Evolutionary conservation across 371 early-diverging fungal genomes (phyloP), one percentile per base, ranked within the genome.

Genomic region (Thermomucor indicae-seudaticae): DNA sequence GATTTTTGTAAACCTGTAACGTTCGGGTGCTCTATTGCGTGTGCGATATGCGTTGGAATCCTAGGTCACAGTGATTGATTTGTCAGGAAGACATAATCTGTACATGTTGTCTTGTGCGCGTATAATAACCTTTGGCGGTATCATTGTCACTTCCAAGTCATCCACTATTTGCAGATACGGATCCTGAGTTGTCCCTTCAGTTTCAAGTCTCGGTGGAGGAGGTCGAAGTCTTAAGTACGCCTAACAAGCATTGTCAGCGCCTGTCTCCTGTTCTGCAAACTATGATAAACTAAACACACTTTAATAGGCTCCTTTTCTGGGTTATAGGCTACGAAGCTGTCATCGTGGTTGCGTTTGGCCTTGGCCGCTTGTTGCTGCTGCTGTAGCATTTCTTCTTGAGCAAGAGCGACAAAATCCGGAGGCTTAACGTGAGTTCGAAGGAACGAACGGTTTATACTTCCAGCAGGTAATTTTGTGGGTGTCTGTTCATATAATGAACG

Each of bases 1-100:
- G 10, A 86, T 84, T 40, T 80, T 80, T 0, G 84, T 76, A 41
- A 89, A 89, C 51, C 69, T 65, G 58, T 85, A 84, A 24, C 77
- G 69, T 43, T 80, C 78, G 0, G 83, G 57, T 25, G 78, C 60
- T 43, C 66, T 62, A 28, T 67, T 61, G 16, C 77, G 72, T 25
- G 67, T 58, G 40, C 77, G 60, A 23, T 67, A 64, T 22, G 67
- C 72, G 44, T 64, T 70, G 0, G 69, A 67, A 25, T 57, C 54
- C 65, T 64, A 19, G 23, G 2, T 3, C 16, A 29, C 2, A 37
- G 32, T 39, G 8, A 29, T 28, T 30, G 23, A 50, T 22, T 24
- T 42, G 17, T 16, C 20, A 3, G 27, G 16, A 0, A 42, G n/a
- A n/a, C 49, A 43, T 45, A 19, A 4, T 37, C 19, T 39, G 23